Conservation (phyloP, 257 asterid genomes). For the Primulina huaijiensis region DNA sequence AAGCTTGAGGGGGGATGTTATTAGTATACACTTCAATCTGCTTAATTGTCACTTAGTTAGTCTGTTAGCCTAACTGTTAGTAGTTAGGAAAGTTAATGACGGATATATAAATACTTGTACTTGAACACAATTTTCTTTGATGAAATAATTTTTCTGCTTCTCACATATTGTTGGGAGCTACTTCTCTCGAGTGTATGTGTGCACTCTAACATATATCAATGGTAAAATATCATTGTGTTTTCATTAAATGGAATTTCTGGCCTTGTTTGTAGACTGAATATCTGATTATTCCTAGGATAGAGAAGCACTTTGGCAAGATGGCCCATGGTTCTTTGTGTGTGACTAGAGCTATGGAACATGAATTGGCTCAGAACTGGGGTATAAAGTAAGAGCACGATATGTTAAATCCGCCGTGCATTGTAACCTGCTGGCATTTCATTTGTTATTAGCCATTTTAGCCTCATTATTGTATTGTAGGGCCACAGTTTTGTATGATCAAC, state of each 20-base stretch:
- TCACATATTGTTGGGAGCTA: too few species aligned
- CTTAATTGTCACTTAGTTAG: too few species aligned
- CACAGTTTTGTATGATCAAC: conserved; percentile 85
- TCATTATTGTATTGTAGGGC: conserved; percentile 49
- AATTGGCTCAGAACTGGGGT: conserved; percentile 91
- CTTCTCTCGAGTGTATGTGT: too few species aligned
- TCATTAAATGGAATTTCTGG: conserved; percentile 15
- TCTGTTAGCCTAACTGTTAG: too few species aligned
- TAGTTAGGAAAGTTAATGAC: too few species aligned
- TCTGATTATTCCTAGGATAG: conserved; percentile 63
- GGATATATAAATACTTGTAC: too few species aligned
- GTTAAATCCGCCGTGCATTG: neutral
- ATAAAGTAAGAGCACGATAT: conserved; percentile 54
- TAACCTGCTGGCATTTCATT: conserved; percentile 10
- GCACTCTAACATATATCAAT: conserved; percentile 39
- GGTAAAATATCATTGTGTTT: conserved; percentile 43
- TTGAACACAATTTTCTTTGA: too few species aligned
- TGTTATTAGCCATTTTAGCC: conserved; percentile 11
- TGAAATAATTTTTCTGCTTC: too few species aligned
- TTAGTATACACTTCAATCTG: too few species aligned
- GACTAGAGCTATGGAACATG: conserved; percentile 97
- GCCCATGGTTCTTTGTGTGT: conserved; percentile 94
- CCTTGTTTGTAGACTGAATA: conserved; percentile 21
- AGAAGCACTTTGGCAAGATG: conserved; percentile 80
- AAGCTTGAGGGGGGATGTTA: too few species aligned